Percentiles rank a stretch among this genome's conserved stretches.
Conservation (phyloP, 2,329 filamentous ascomycete species). For the Fonsecaea pugnacius region DNA sequence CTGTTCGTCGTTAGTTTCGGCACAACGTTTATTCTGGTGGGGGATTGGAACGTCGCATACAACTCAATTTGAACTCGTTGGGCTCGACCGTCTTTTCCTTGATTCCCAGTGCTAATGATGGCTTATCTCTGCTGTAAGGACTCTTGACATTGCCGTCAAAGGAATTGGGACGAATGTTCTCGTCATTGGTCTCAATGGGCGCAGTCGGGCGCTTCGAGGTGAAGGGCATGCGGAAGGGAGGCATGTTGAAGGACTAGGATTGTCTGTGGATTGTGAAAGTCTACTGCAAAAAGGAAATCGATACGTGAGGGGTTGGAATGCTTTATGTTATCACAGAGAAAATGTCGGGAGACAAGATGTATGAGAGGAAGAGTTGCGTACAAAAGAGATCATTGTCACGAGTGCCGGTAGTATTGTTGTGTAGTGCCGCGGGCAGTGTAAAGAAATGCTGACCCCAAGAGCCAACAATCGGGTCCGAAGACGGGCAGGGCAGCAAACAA, state of each 20-base stretch:
- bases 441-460: neutral
- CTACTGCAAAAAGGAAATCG: conserved; percentile 14
- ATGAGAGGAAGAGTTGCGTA: conserved; percentile 1
- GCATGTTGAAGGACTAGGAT: conserved; percentile 55
- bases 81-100: conserved; percentile 66
- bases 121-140: conserved; percentile 49
- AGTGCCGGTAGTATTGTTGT: conserved; percentile 8
- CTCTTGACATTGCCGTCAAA: conserved; percentile 46
- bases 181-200: conserved; percentile 54
- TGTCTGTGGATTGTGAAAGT: conserved; percentile 7
- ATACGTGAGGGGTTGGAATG: conserved; percentile 7
- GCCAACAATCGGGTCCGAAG: neutral
- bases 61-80: conserved; percentile 79
- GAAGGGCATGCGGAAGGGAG: conserved; percentile 73
- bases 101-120: conserved; percentile 66
- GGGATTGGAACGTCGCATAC: conserved; percentile 55
- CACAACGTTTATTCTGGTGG: conserved; percentile 8
- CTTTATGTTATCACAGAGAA: conserved; percentile 18
- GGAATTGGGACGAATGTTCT: conserved; percentile 56
- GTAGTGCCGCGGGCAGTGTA: conserved; percentile 10
- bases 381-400: conserved; percentile 12
- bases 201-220: conserved; percentile 56
- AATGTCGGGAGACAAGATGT: conserved; percentile 16
- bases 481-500: neutral
- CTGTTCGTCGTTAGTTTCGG: conserved; percentile 56